Percentiles rank a stretch among this genome's conserved stretches.
phyloP scores from a whole-genome alignment of 306 rosid genomes.

The Cucurbita moschata region DNA sequence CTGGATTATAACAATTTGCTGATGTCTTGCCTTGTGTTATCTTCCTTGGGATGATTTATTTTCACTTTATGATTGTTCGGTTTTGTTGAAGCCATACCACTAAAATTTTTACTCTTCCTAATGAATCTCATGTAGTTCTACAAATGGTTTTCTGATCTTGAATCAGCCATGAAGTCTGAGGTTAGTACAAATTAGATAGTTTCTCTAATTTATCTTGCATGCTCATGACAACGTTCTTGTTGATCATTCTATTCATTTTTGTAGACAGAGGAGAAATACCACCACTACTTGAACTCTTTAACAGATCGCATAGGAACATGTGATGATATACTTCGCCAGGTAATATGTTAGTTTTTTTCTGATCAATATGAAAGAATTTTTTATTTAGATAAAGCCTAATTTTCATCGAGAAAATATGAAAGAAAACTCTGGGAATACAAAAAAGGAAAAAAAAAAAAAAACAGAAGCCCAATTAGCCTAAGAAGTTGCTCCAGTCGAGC shows the following conservation, averaged over 20 bases:
- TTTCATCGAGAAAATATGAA: not conserved
- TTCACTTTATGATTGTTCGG: not conserved
- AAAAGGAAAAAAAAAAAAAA: too few relatives aligned
- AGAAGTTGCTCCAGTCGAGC: not conserved
- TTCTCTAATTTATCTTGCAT: not conserved
- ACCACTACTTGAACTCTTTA: constrained; percentile 67
- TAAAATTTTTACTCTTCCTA: not conserved
- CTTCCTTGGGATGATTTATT: not conserved
- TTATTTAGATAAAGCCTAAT: not conserved
- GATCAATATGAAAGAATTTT: not conserved
- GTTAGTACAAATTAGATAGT: constrained; percentile 25
- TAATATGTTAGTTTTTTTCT: not conserved
- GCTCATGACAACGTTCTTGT: constrained; percentile 3
- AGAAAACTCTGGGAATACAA: not conserved
- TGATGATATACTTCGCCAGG: constrained; percentile 79
- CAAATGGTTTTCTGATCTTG: constrained; percentile 93
- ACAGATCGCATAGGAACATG: constrained; percentile 87
- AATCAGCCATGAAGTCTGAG: constrained; percentile 96
- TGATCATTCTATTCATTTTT: constrained; percentile 7
- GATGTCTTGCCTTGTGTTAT: not conserved
- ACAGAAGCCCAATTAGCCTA: not conserved
- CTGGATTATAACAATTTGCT: not conserved
- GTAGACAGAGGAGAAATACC: constrained; percentile 96
- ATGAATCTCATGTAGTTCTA: constrained; percentile 47
- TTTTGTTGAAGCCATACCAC: not conserved